phyloP scores from a whole-genome alignment of 2,329 filamentous ascomycete species.

The Phialophora macrospora region DNA sequence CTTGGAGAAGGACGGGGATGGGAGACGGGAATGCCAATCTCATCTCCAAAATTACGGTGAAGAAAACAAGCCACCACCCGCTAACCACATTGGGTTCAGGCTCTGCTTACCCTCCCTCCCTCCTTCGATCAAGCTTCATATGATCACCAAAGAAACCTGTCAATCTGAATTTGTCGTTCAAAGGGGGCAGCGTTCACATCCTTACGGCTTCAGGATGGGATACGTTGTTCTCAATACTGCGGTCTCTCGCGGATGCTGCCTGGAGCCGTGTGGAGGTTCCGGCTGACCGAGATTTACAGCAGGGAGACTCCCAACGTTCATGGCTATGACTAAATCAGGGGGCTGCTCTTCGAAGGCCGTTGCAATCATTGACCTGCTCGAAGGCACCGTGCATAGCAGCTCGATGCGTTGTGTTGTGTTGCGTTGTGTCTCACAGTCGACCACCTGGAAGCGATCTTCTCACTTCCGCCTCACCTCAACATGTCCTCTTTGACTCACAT shows the following conservation, averaged over 20 bases:
- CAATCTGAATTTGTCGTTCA: background rate
- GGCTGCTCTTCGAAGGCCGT: background rate
- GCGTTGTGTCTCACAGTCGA: background rate
- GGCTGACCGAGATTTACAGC: background rate
- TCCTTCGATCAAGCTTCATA: background rate
- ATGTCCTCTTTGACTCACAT: no score
- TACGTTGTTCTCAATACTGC: background rate
- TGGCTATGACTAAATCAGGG: background rate
- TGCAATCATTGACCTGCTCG: background rate
- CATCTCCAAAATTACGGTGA: conserved; percentile 18
- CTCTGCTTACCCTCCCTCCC: background rate
- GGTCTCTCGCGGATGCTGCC: background rate
- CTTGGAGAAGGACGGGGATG: background rate
- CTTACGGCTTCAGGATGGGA: background rate
- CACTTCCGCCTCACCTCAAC: background rate
- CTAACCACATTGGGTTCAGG: conserved; percentile 5
- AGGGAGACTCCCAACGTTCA: background rate
- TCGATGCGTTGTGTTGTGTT: background rate
- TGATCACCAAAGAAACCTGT: background rate
- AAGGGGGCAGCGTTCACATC: background rate
- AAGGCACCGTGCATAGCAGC: background rate
- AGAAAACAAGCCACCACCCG: background rate
- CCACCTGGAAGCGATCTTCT: background rate
- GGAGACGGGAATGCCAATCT: background rate
- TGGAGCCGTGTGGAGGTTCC: background rate